phyloP scores from a whole-genome alignment of 352 stramenopile species.

The Elongisporangium prolatum region DNA sequence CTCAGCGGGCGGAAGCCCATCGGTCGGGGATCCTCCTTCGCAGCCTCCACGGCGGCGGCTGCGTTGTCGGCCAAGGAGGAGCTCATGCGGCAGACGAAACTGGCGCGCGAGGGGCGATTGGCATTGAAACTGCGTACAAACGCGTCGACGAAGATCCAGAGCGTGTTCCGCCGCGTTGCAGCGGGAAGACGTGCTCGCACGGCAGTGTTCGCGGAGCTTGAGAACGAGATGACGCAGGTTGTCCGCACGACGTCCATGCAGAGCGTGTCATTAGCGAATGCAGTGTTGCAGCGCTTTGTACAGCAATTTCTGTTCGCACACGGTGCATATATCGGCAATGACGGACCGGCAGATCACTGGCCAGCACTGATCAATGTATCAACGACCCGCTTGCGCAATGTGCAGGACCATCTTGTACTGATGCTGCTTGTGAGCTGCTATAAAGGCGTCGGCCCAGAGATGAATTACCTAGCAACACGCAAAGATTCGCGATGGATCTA shows the following conservation, averaged over 20 bases:
- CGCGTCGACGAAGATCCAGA: constrained; percentile 52
- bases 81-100: constrained; percentile 49
- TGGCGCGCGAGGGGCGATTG: constrained; percentile 46
- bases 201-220: constrained; percentile 31
- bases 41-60: background rate
- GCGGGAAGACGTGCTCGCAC: constrained; percentile 17
- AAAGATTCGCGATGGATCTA: constrained; percentile 44
- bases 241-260: constrained; percentile 26
- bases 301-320: constrained; percentile 44
- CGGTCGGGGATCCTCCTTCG: background rate
- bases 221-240: constrained; percentile 32
- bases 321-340: constrained; percentile 4
- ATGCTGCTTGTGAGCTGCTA: constrained; percentile 55
- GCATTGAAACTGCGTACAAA: constrained; percentile 28
- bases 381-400: constrained; percentile 24
- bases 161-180: constrained; percentile 30
- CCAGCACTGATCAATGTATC: constrained; percentile 1
- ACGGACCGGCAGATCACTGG: constrained; percentile 4
- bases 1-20: constrained; percentile 54
- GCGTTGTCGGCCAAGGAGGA: constrained; percentile 38
- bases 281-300: constrained; percentile 23
- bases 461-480: constrained; percentile 19
- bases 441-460: constrained; percentile 10
- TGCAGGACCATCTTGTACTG: constrained; percentile 55
- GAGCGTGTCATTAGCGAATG: constrained; percentile 17